Conservation (phyloP, 257 asterid genomes). For the Solanum microdontum region DNA sequence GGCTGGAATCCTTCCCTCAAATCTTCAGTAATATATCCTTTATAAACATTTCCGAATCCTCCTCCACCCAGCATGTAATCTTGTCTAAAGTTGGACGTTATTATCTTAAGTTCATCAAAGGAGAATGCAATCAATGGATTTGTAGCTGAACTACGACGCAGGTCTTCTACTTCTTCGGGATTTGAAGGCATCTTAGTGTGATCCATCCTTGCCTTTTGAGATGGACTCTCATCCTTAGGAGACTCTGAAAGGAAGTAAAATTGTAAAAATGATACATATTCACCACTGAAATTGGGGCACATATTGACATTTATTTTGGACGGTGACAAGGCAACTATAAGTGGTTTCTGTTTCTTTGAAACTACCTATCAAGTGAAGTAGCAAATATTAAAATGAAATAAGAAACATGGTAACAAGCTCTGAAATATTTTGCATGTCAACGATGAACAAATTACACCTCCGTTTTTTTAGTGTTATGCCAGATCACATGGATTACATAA, state of each 20-base stretch:
- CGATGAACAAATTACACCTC: not conserved
- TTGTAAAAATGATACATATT: not conserved
- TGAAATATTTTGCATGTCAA: not conserved
- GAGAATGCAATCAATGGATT: conserved; percentile 64
- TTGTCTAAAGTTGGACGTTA: conserved; percentile 76
- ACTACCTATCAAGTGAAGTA: not conserved
- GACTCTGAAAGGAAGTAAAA: conserved; percentile 24
- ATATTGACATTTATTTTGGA: not conserved
- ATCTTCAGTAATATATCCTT: conserved; percentile 56
- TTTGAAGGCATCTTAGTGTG: conserved; percentile 58
- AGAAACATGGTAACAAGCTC: not conserved
- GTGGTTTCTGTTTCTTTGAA: not conserved
- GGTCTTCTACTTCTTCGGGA: conserved; percentile 86
- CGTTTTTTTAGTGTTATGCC: not conserved
- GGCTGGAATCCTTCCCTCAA: conserved; percentile 31
- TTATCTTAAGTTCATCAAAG: conserved; percentile 47
- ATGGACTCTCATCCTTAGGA: conserved; percentile 28
- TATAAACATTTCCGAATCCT: conserved; percentile 88
- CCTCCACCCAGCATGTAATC: conserved; percentile 93
- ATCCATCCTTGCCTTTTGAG: conserved; percentile 25
- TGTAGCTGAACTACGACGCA: conserved; percentile 50
- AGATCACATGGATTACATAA: not conserved
- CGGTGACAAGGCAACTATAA: not conserved
- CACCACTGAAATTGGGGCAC: not conserved
- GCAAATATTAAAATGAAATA: not conserved